Evolutionary conservation across 768 basidiomycete genomes (phyloP), one percentile per base, ranked within the genome.

Genomic region (Trametes cubensis): DNA sequence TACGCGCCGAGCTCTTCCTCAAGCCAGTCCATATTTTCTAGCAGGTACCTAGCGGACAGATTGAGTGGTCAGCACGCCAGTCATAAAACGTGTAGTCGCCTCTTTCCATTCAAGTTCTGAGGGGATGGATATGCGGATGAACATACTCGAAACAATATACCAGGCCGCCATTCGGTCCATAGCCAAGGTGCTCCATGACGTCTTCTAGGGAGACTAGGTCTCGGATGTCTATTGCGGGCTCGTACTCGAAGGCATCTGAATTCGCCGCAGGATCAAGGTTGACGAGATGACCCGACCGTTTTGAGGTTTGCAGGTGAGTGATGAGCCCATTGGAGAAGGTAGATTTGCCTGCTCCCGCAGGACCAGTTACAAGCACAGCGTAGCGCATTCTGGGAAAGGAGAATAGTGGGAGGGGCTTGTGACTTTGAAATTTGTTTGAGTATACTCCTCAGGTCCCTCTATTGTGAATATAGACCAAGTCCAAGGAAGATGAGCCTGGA

Each of bases 131-230:
- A 55, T 8, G 40, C 41, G 10, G n/a, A 28, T 23, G 15, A 17
- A 87, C 94, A 88, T 84, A 98, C 97, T 99, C 97, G 75, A 99
- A 99, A 79, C 97, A 98, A 73, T 98, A 98, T 59, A 99, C 86
- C 55, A 99, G 80, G 4, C 95, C 97, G 11, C 97, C 97, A 69
- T 99, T 99, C 0, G 97, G 97, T 3, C 97, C 97, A 76, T 94
- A 94, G 41, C 87, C 89, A 66, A 97, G 82, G 76, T 99, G 97
- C 25, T 80, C 82, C 97, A 98, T 98, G 65, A 95, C 94, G 77
- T 99, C 97, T 62, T 97, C 86, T 54, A 99, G 77, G 60, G 88
- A 91, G 69, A 99, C 86, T 53, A 99, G 81, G 69, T 98, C 92
- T 60, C 87, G 85, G 75, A 99, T 98, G 77, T 99, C 96, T 64